Evolutionary conservation across 1,139 yeast genomes (phyloP).

Genomic region (Suhomyces ambrosiae): DNA sequence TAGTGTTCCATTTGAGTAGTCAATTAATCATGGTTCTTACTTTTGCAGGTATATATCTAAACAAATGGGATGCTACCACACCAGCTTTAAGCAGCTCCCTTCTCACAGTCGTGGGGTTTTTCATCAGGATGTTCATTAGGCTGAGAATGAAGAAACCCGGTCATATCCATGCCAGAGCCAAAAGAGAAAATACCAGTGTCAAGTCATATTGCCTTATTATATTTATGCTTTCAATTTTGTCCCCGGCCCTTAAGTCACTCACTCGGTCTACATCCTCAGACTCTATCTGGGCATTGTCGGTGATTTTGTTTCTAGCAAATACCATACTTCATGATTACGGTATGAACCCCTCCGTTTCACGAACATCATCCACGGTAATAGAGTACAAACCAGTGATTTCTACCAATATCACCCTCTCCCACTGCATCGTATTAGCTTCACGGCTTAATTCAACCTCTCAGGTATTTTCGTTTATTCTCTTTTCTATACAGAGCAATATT

Average conservation of each 20-base stretch:
- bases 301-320: slow-evolving; percentile 72
- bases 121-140: slow-evolving; percentile 11
- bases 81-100: slow-evolving; percentile 34
- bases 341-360: slow-evolving; percentile 29
- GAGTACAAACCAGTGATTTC: slow-evolving; percentile 64
- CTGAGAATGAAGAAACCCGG: slow-evolving; percentile 18
- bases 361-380: slow-evolving; percentile 8
- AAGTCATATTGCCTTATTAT: slow-evolving; percentile 72
- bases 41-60: slow-evolving; percentile 58
- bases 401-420: slow-evolving; percentile 80
- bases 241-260: slow-evolving; percentile 87
- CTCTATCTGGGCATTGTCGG: slow-evolving; percentile 91
- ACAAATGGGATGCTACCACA: slow-evolving; percentile 45
- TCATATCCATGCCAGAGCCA: slow-evolving; percentile 12
- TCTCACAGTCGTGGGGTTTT: slow-evolving; percentile 32
- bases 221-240: slow-evolving; percentile 70
- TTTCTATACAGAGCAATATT: slow-evolving; percentile 72
- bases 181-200: slow-evolving; percentile 24
- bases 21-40: slow-evolving; percentile 61
- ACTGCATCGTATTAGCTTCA: slow-evolving; percentile 88
- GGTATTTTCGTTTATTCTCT: slow-evolving; percentile 80
- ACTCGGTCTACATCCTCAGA: slow-evolving; percentile 90
- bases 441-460: slow-evolving; percentile 70
- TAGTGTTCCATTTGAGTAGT: slow-evolving; percentile 65
- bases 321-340: slow-evolving; percentile 69